Base-by-base conservation (phyloP, 164 flowering plant species). In the Buxus sempervirens region DNA sequence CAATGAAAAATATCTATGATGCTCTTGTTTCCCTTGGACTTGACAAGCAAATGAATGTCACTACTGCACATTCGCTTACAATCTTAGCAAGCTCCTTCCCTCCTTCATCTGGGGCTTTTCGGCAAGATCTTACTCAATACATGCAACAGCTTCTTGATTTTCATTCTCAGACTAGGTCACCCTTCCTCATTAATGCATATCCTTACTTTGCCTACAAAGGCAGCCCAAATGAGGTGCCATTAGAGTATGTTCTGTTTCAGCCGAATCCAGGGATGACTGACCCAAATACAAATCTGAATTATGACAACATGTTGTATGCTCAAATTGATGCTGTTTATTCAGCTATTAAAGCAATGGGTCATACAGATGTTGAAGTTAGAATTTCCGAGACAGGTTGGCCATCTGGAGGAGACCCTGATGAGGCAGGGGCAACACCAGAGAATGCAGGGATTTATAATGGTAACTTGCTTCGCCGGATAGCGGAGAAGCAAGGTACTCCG, bases 321-420 rank as follows among this genome's bases (percentile, higher is more conserved):
- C 99, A 95, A 69, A 74, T 92, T 24, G 99, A 95, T 76, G 91
- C 99, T 14, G 96, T 89, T 56, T 92, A 92, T 77, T 64, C 86
- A 0, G 99, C 98, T 0, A 90, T 95, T 7, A 81, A 78, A 66
- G 84, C 81, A 9, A 65, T 89, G 86, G 99, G 98, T 54, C 91
- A 89, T 68, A 78, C 85, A 0, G 95, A 88, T 78, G 68, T 95
- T 19, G 89, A 75, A 23, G 86, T 95, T 19, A 74, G 79, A 76
- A 76, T 95, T 36, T 95, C 99, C 0, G 99, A 95, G 75, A 95
- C 99, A 5, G 99, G 99, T 36, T 95, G 98, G 98, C 99, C 98
- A 1, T 95, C 99, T 0, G 81, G 69, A 54, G 99, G 99, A 20
- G 99, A 89, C 60, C 20, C 81, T 0, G 71, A 90, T 76, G 98